Percentiles rank a stretch among this genome's conserved stretches.
Evolutionary conservation across 148 eudicot species (phyloP).

Genomic region (Limonium bicolor): DNA sequence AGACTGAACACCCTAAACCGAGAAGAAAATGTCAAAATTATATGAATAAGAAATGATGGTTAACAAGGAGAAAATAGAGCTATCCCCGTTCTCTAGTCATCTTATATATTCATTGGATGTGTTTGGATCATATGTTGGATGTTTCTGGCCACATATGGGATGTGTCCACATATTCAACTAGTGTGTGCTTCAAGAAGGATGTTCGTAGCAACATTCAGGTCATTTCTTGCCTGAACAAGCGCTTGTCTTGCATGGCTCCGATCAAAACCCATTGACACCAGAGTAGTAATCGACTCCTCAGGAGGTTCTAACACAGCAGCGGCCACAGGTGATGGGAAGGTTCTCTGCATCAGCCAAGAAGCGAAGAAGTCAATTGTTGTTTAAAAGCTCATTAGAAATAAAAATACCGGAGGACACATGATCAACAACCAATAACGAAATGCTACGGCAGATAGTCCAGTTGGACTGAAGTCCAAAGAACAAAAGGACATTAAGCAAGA

Average conservation of each 20-base stretch:
- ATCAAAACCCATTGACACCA: constrained; percentile 95
- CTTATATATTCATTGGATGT: too few species aligned
- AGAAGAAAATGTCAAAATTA: too few species aligned
- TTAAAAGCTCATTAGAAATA: not conserved
- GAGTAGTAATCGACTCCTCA: constrained; percentile 56
- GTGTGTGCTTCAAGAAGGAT: constrained; percentile 90
- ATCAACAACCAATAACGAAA: too few species aligned
- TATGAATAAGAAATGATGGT: too few species aligned
- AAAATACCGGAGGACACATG: not conserved
- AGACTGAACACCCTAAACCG: too few species aligned
- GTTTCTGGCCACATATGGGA: too few species aligned
- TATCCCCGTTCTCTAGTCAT: too few species aligned
- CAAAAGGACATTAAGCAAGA: too few species aligned
- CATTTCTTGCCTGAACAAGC: constrained; percentile 69
- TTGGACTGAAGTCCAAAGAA: too few species aligned
- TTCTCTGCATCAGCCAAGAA: constrained; percentile 26
- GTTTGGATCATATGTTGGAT: too few species aligned
- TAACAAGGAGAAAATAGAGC: too few species aligned
- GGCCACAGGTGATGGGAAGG: constrained; percentile 25
- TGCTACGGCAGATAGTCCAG: too few species aligned
- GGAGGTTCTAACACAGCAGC: constrained; percentile 50
- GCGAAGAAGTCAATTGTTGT: not conserved
- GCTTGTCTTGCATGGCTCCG: constrained; percentile 71
- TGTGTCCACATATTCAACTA: not conserved
- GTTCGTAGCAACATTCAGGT: constrained; percentile 75